Evolutionary conservation across 768 basidiomycete species (phyloP).

Genomic region (Coprinopsis marcescibilis): DNA sequence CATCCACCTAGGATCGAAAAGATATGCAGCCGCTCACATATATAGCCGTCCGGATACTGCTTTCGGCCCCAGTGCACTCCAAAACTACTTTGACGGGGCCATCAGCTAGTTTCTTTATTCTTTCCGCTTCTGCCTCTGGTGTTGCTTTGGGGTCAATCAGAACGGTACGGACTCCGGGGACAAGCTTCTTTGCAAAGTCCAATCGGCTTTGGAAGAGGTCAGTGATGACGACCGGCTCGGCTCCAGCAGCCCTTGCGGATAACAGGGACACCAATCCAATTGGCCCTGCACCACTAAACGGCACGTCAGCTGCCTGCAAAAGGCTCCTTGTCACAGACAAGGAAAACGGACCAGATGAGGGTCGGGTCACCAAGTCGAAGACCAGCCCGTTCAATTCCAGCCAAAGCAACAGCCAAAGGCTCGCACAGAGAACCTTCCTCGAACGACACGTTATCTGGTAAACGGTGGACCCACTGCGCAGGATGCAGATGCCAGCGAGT

Average conservation of each 20-base stretch:
- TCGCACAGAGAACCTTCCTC: conserved; percentile 68
- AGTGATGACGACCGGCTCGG: conserved; percentile 65
- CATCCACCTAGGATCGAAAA: background rate
- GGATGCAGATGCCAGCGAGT: conserved; percentile 65
- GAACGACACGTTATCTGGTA: conserved; percentile 56
- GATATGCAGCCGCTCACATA: conserved; percentile 32
- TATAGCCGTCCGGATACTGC: conserved; percentile 54
- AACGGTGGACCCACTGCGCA: conserved; percentile 60
- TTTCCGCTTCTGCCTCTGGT: conserved; percentile 44
- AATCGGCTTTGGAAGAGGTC: conserved; percentile 61
- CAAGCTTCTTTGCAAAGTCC: conserved; percentile 58
- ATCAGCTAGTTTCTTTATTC: conserved; percentile 47
- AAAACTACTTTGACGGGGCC: conserved; percentile 45
- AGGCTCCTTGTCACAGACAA: background rate
- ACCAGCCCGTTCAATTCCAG: conserved; percentile 59
- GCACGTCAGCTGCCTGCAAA: background rate
- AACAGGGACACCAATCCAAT: conserved; percentile 60
- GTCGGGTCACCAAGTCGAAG: conserved; percentile 61
- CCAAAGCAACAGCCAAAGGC: conserved; percentile 60
- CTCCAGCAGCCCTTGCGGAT: conserved; percentile 62
- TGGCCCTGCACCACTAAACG: conserved; percentile 55
- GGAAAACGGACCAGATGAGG: conserved; percentile 45
- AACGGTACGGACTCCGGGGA: conserved; percentile 53
- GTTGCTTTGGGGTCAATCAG: conserved; percentile 43
- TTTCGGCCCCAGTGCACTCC: conserved; percentile 63